Conservation (phyloP, 176 grass and related monocot species). For the Oryza glumipatula region DNA sequence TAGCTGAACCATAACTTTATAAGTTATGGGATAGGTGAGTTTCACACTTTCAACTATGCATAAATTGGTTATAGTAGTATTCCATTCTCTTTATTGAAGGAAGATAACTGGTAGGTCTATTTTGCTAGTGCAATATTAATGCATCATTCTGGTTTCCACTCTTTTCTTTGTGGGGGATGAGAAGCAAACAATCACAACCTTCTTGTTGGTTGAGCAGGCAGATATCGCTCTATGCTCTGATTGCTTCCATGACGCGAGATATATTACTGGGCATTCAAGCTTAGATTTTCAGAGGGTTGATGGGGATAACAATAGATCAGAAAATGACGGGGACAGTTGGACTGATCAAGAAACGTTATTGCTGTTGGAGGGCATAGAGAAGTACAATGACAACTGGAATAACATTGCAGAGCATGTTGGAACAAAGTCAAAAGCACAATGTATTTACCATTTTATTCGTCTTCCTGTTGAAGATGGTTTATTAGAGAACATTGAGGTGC, state of each 20-base stretch:
- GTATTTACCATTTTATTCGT: slow-evolving; percentile 95
- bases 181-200: slow-evolving; percentile 17
- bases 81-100: neutral
- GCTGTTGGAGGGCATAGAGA: slow-evolving; percentile 90
- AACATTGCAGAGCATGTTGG: slow-evolving; percentile 86
- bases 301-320: slow-evolving; percentile 57
- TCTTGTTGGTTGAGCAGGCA: slow-evolving; percentile 63
- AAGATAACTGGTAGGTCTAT: neutral
- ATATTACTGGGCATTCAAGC: slow-evolving; percentile 78
- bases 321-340: slow-evolving; percentile 75
- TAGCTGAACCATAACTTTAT: neutral
- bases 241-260: slow-evolving; percentile 89
- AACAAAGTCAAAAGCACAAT: slow-evolving; percentile 92
- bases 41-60: neutral
- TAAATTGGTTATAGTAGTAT: neutral
- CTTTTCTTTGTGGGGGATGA: slow-evolving; percentile 20
- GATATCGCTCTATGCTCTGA: slow-evolving; percentile 72
- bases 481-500: slow-evolving; percentile 80
- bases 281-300: slow-evolving; percentile 81
- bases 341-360: slow-evolving; percentile 88
- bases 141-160: neutral
- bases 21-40: neutral
- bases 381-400: slow-evolving; percentile 86
- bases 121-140: slow-evolving; percentile 13
- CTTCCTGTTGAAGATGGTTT: slow-evolving; percentile 83